A percentile compares a stretch with the other conserved stretches of the same genome.
Conservation (phyloP, 495 filamentous ascomycete species). For the Lepraria neglecta region DNA sequence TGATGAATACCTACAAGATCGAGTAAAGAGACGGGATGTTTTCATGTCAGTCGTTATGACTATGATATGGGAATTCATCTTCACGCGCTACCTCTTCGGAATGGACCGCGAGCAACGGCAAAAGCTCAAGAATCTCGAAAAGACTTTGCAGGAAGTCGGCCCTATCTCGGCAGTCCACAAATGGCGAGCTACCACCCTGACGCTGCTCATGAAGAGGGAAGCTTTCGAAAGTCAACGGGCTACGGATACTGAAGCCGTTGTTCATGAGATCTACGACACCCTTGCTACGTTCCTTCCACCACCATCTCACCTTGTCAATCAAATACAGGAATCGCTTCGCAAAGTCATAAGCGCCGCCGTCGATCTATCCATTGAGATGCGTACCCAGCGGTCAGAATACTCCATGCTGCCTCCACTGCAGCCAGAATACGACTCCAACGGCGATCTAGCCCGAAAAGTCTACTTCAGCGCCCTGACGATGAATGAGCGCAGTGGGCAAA, state of each 20-base stretch:
- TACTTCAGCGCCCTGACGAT: conserved; percentile 83
- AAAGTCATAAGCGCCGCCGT: conserved; percentile 79
- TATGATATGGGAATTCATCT: conserved; percentile 97
- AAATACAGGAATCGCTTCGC: conserved; percentile 72
- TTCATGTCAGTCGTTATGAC: conserved; percentile 97
- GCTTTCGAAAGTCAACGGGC: conserved; percentile 68
- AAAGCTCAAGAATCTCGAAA: conserved; percentile 90
- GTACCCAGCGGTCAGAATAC: conserved; percentile 89
- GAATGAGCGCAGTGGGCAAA: conserved; percentile 78
- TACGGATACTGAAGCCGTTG: conserved; percentile 82
- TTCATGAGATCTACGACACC: conserved; percentile 74
- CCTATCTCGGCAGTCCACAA: conserved; percentile 76
- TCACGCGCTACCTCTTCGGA: conserved; percentile 94
- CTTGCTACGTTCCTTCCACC: conserved; percentile 76
- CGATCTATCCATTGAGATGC: conserved; percentile 89
- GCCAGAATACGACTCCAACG: conserved; percentile 88
- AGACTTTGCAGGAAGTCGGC: conserved; percentile 80
- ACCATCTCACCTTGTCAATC: conserved; percentile 62
- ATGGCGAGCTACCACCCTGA: conserved; percentile 92
- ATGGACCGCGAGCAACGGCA: conserved; percentile 97
- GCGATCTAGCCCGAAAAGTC: conserved; percentile 76
- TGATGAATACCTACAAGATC: conserved; percentile 75
- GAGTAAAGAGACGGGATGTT: conserved; percentile 78
- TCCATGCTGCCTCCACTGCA: conserved; percentile 95
- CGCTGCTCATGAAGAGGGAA: conserved; percentile 70